Conservation (phyloP, 78 protist species). For the Protostelium mycophagum region DNA sequence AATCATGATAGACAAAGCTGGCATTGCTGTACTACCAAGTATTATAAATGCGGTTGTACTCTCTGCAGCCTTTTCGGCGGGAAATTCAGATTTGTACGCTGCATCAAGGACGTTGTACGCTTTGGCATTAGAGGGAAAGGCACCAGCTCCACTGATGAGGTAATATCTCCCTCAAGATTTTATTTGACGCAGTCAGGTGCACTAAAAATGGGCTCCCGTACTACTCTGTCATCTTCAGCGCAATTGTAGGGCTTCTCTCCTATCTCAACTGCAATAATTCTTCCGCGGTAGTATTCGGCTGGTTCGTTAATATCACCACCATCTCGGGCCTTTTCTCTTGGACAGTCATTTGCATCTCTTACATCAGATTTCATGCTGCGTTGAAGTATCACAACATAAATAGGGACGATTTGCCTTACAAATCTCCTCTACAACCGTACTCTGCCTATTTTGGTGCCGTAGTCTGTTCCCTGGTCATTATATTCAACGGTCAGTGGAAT, state of each 20-base stretch:
- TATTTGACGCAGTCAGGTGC: neutral
- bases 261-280: neutral
- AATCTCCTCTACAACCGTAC: neutral
- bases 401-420: neutral
- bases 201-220: neutral
- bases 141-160: neutral
- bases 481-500: neutral
- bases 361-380: neutral
- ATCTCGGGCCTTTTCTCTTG: neutral
- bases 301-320: neutral
- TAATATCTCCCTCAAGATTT: neutral
- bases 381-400: neutral
- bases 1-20: neutral
- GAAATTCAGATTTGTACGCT: neutral
- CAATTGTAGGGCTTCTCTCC: neutral
- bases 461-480: neutral
- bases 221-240: neutral
- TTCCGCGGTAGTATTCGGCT: neutral
- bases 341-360: neutral
- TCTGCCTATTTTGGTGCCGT: neutral
- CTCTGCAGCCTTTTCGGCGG: neutral
- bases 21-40: neutral
- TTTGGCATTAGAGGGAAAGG: neutral
- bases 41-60: neutral
- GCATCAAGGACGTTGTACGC: constrained; percentile 4